Percentiles rank a stretch among this genome's conserved stretches.
Conservation (phyloP, 208 protist species). For the Borovskyia barvae region DNA sequence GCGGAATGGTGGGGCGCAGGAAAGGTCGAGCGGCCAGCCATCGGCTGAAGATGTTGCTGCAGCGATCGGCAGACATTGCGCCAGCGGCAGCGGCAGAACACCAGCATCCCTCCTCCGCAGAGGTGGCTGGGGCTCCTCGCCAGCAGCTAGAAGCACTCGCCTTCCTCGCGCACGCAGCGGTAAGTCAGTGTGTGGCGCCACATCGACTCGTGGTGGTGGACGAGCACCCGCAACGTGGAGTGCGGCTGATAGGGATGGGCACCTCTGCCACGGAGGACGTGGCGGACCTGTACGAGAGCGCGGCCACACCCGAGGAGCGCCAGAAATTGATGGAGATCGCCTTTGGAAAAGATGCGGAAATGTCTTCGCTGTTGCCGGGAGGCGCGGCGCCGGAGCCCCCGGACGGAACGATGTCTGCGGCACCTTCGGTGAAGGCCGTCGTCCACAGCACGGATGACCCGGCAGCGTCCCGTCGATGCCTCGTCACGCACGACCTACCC, state of each 20-base stretch:
- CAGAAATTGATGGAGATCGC: slow-evolving; percentile 12
- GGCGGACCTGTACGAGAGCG: slow-evolving; percentile 28
- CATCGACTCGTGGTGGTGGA: slow-evolving; percentile 60
- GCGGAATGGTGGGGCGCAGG: too few species aligned
- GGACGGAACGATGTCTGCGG: too few species aligned
- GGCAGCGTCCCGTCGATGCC: background rate
- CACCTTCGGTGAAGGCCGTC: too few species aligned
- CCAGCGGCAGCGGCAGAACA: background rate
- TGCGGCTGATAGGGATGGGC: slow-evolving; percentile 43
- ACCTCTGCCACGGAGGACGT: slow-evolving; percentile 36
- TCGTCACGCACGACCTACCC: slow-evolving; percentile 45
- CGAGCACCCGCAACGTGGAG: slow-evolving; percentile 50
- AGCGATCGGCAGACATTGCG: background rate
- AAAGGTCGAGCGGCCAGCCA: too few species aligned
- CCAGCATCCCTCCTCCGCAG: background rate
- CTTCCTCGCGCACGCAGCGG: slow-evolving; percentile 66
- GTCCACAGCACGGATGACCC: too few species aligned
- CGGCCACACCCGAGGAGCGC: slow-evolving; percentile 13
- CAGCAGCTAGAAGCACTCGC: slow-evolving; percentile 32
- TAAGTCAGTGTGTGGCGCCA: slow-evolving; percentile 55
- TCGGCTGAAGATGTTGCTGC: too few species aligned
- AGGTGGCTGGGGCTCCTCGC: too few species aligned
- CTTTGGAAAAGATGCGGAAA: background rate
- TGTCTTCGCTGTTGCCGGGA: background rate
- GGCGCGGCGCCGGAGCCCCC: too few species aligned